Conservation (phyloP, 2,329 filamentous ascomycete species). For the Colletotrichum aenigma region DNA sequence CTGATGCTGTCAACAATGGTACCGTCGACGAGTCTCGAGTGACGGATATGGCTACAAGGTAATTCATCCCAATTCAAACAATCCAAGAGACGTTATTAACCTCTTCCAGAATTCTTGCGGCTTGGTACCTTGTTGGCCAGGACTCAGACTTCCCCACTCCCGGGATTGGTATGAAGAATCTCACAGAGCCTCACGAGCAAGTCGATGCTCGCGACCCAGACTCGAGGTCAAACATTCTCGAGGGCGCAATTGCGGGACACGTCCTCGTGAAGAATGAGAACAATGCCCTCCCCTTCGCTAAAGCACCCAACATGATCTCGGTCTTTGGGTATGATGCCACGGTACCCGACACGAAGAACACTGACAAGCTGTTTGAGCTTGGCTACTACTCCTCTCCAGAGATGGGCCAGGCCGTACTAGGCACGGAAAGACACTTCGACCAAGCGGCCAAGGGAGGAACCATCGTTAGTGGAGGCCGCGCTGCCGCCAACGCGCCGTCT, state of each 20-base stretch:
- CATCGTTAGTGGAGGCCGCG: conserved; percentile 55
- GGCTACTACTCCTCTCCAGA: conserved; percentile 52
- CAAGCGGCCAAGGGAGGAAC: conserved; percentile 56
- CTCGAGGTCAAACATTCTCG: conserved; percentile 47
- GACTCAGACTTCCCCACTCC: conserved; percentile 49
- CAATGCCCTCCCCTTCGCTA: conserved; percentile 64
- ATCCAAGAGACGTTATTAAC: not conserved
- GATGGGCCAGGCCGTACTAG: conserved; percentile 48
- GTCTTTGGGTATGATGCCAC: conserved; percentile 70
- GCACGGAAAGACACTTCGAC: conserved; percentile 47
- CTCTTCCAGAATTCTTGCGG: conserved; percentile 63
- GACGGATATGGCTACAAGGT: conserved; percentile 63
- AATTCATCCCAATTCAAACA: not conserved
- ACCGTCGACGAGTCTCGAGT: conserved; percentile 58
- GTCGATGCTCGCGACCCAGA: conserved; percentile 54
- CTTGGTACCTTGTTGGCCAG: conserved; percentile 64
- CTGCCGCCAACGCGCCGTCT: conserved; percentile 52
- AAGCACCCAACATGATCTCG: conserved; percentile 58
- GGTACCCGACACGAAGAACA: conserved; percentile 50
- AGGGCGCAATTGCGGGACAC: conserved; percentile 65
- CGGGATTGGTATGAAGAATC: conserved; percentile 67
- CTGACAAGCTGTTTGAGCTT: conserved; percentile 44
- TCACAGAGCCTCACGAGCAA: conserved; percentile 47
- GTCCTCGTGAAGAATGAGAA: conserved; percentile 80
- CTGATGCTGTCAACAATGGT: conserved; percentile 63